Base-by-base conservation (phyloP, 257 asterid species). In the Eucommia ulmoides region DNA sequence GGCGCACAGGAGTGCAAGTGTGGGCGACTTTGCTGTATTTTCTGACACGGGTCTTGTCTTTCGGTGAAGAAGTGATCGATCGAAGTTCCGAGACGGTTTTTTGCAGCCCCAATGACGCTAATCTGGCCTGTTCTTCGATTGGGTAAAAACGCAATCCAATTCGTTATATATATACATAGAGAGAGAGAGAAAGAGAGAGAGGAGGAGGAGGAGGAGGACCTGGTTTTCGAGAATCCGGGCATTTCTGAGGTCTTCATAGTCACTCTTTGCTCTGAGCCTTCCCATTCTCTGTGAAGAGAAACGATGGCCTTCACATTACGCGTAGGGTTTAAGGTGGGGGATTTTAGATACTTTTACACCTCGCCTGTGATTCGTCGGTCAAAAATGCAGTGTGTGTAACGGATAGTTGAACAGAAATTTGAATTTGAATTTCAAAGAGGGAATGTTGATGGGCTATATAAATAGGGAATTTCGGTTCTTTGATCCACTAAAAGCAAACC, bases 71-170 rank as follows among this genome's bases (percentile, higher is more conserved):
- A 29, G 61, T 64, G 23, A 74, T 47, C 42, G 73, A 55, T 23
- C 76, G 71, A 19, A 81, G 83, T 25, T 76, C 89, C 15, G 71
- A 62, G n/a, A 78, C 33, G 38, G 93, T 62, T 44, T 81, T 76
- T 6, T 59, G 73, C 18, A 84, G 73, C 48, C 93, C 95, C 14
- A 76, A 24, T 48, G 80, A 61, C 45, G 83, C 82, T 49, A 81
- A 61, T 63, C 93, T 66, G 19, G 82, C 83, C 89, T 79, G 70
- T 56, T 59, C 10, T 41, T n/a, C 7, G 11, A 2, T 35, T 18
- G n/a, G 16, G 11, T 35, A 35, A 10, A 15, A 35, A 2, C 11
- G 11, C 3, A 14, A 21, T 19, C 26, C 10, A n/a, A 17, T 4
- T 1, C 11, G 11, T 3, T 10, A 4, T 35, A 35, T 11, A 35